Base-by-base conservation (phyloP, 148 eudicot genomes). In the Heliosperma pusillum region DNA sequence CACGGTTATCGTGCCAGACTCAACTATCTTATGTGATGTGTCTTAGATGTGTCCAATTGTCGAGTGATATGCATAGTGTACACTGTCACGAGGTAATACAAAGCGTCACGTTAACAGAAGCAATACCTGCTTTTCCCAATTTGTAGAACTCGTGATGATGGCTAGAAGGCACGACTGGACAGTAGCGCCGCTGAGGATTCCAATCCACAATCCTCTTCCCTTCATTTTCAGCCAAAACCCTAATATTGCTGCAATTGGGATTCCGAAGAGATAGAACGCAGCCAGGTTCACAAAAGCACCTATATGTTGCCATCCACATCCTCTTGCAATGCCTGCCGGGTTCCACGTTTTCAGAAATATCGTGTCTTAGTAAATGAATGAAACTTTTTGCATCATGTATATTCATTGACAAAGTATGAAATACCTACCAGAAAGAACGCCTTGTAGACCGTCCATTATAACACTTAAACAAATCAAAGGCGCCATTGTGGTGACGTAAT, bases 251-350 rank as follows among this genome's bases (percentile, higher is more conserved):
- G 92, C 92, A 8, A 89, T 66, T 1, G 96, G 98, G 76, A 91
- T 89, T 45, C 98, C 98, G n/a, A 79, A 77, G 20, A 90, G 83
- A 74, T 93, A 93, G 79, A 86, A 93, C 2, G 98, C 88, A 3
- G 81, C 92, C 33, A 93, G 90, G 71, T 90, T 91, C 52, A 91
- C 88, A 74, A 78, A 87, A 27, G 96, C 98, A 66, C 96, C 98
- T 64, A 93, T 70, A 72, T 93, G 87, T 74, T 93, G 98, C 98
- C 96, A 93, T 13, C 98, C 98, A 75, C 96, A 89, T 72, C 98
- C 97, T 74, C 97, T 85, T 4, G 97, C 93, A 77, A 92, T 80
- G 70, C 97, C 96, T 91, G 69, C 21, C 63, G n/a, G n/a, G 20
- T 81, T 74, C 60, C 66, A 30, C 21, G 2, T 17, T 44, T 44